Evolutionary conservation across 805 yeast species (phyloP).

Genomic region (Saturnispora sanitii): DNA sequence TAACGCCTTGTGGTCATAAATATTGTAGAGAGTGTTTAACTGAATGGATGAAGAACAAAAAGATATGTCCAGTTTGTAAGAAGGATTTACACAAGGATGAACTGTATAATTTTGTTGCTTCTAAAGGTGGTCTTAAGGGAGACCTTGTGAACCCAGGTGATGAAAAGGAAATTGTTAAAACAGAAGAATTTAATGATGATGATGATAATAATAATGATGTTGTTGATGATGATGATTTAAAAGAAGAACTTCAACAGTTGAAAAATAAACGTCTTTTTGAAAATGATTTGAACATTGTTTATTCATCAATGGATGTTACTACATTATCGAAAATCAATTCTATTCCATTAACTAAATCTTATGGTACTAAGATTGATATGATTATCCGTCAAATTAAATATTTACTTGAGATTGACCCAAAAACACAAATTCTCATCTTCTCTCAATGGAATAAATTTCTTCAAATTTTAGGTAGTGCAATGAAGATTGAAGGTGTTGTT

Average conservation of each 20-base stretch:
- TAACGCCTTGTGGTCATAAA: constrained; percentile 87
- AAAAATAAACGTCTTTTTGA: constrained; percentile 16
- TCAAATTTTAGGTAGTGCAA: constrained; percentile 53
- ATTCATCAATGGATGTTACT: constrained; percentile 34
- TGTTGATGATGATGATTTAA: constrained; percentile 4
- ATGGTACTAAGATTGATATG: constrained; percentile 82
- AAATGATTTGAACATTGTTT: constrained; percentile 33
- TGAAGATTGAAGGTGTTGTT: constrained; percentile 46
- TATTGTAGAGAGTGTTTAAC: constrained; percentile 76
- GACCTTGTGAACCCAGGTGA: constrained; percentile 26
- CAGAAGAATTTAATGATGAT: constrained; percentile 6
- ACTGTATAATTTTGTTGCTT: constrained; percentile 59
- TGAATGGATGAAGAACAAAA: constrained; percentile 51
- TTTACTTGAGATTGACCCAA: constrained; percentile 45
- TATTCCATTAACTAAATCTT: constrained; percentile 36
- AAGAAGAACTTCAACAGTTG: constrained; percentile 19
- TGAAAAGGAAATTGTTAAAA: background rate
- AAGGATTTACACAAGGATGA: constrained; percentile 37
- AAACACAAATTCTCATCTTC: constrained; percentile 74
- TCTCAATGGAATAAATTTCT: constrained; percentile 84
- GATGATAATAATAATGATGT: no score
- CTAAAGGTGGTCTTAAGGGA: constrained; percentile 42
- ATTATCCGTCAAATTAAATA: constrained; percentile 64
- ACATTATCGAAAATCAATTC: constrained; percentile 37
- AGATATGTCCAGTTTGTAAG: constrained; percentile 79